Percentiles rank a stretch among this genome's conserved stretches.
phyloP scores from a whole-genome alignment of 2,329 filamentous ascomycete genomes.

The Fusarium tanahbumbuense region DNA sequence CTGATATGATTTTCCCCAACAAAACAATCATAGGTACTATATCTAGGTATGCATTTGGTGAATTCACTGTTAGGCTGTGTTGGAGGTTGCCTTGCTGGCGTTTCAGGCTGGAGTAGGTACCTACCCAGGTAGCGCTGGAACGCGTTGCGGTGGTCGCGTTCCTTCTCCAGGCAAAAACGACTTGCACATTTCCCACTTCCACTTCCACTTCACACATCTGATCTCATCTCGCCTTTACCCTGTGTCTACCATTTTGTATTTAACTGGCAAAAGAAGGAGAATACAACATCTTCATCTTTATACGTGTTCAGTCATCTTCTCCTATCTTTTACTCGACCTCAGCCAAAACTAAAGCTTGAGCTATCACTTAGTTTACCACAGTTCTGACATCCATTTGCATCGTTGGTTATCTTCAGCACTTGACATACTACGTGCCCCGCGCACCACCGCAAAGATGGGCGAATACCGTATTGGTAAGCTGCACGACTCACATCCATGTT shows the following conservation, averaged over 20 bases:
- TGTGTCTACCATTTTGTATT: constrained; percentile 31
- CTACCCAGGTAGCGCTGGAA: constrained; percentile 9
- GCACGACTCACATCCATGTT: background rate
- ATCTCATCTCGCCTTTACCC: constrained; percentile 35
- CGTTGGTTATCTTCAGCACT: constrained; percentile 28
- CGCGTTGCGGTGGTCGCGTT: constrained; percentile 45
- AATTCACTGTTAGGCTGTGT: background rate
- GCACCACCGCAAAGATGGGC: constrained; percentile 53
- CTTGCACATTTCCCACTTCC: constrained; percentile 27
- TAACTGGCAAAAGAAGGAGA: constrained; percentile 8
- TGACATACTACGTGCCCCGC: background rate
- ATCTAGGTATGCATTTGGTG: background rate
- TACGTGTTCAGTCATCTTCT: background rate
- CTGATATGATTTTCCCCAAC: background rate
- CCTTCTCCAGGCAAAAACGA: constrained; percentile 14
- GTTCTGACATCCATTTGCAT: constrained; percentile 8
- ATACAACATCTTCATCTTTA: constrained; percentile 3
- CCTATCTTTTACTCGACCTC: background rate
- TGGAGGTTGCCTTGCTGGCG: constrained; percentile 4
- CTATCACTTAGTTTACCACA: background rate
- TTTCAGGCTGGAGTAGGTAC: constrained; percentile 4
- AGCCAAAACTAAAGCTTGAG: constrained; percentile 9
- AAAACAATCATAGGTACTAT: background rate
- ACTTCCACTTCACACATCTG: constrained; percentile 13
- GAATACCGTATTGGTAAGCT: constrained; percentile 61